Conservation (phyloP, 2,329 filamentous ascomycete genomes). For the Lachnellula hyalina region DNA sequence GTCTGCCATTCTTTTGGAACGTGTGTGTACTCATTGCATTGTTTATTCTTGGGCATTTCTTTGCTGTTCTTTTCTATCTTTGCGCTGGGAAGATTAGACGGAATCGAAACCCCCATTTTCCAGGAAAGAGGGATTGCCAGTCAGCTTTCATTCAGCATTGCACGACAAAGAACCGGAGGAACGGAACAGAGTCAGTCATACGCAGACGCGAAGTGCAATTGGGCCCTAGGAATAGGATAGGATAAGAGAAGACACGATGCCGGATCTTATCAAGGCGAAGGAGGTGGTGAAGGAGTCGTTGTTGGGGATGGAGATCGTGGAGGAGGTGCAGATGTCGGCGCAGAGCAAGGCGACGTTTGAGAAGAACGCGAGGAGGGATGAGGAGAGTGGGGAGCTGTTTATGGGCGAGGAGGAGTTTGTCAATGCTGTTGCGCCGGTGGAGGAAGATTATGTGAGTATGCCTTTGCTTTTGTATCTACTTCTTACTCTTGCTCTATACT, state of each 20-base stretch:
- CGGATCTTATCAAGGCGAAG: constrained; percentile 29
- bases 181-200: not conserved
- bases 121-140: no score
- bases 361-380: constrained; percentile 69
- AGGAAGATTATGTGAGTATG: constrained; percentile 82
- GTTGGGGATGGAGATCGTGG: constrained; percentile 51
- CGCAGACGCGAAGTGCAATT: not conserved
- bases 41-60: no score
- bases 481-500: not conserved
- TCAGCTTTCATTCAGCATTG: no score
- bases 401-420: constrained; percentile 87
- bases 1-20: not conserved
- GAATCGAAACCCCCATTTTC: no score
- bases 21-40: no score
- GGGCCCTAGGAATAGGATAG: not conserved
- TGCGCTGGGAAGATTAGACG: no score
- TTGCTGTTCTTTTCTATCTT: no score
- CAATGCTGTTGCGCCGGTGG: constrained; percentile 76
- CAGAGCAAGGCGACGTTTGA: constrained; percentile 73
- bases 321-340: constrained; percentile 57
- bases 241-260: constrained; percentile 19
- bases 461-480: not conserved
- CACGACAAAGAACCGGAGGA: no score
- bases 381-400: constrained; percentile 68
- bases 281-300: constrained; percentile 76